A percentile compares a stretch with the other conserved stretches of the same genome.
These are phyloP conservation scores for Huntiella omanensis DNA, from an alignment of 2,329 filamentous ascomycete species.

Conservation along the genomic window DNA sequence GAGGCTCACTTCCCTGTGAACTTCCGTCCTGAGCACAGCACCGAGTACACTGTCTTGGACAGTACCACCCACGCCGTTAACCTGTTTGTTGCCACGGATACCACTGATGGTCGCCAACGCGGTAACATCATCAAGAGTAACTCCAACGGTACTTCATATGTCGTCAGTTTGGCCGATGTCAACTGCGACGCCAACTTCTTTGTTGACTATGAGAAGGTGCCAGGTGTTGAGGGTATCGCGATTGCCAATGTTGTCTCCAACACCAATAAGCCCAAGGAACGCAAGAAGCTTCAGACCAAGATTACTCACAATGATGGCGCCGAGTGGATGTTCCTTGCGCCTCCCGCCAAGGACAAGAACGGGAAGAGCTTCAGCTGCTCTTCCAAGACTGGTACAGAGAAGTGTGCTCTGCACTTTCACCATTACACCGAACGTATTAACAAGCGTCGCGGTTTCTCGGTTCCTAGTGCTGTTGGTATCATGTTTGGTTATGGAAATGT, in stretches of 20 bases:
- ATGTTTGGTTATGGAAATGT: constrained; percentile 90
- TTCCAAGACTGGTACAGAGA: constrained; percentile 34
- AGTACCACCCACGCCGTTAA: constrained; percentile 91
- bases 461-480: constrained; percentile 68
- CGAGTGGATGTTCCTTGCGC: constrained; percentile 59
- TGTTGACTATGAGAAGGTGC: constrained; percentile 93
- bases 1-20: constrained; percentile 71
- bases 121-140: constrained; percentile 95
- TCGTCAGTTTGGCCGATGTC: constrained; percentile 61
- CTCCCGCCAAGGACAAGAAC: constrained; percentile 53
- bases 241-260: constrained; percentile 77
- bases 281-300: constrained; percentile 71
- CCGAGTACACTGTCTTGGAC: constrained; percentile 81
- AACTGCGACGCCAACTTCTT: constrained; percentile 62
- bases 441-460: constrained; percentile 70
- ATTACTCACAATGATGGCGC: constrained; percentile 95
- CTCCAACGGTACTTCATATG: constrained; percentile 91
- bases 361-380: constrained; percentile 54
- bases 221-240: constrained; percentile 75
- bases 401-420: constrained; percentile 81
- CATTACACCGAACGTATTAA: constrained; percentile 84
- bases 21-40: constrained; percentile 51
- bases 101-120: constrained; percentile 43
- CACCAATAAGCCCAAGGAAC: constrained; percentile 39
- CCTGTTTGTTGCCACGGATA: constrained; percentile 71